These are phyloP conservation scores for Colletotrichum filicis DNA, from an alignment of 2,329 filamentous ascomycete species.

Conservation along the genomic window DNA sequence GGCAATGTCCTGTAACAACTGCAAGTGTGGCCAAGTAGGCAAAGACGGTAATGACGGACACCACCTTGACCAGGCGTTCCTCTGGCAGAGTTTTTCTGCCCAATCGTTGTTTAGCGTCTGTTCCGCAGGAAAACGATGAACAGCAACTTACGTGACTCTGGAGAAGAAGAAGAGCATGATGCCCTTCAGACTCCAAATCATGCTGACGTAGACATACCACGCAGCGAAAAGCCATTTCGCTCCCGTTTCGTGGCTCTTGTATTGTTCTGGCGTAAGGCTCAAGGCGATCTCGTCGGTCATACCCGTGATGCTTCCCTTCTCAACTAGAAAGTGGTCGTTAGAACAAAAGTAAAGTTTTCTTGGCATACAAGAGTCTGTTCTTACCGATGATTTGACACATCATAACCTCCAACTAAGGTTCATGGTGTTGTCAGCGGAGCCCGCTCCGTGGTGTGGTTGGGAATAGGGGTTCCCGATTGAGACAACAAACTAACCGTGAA, in stretches of 20 bases:
- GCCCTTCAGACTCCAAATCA: constrained; percentile 32
- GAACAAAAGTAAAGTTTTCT: not conserved
- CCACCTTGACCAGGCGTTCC: constrained; percentile 27
- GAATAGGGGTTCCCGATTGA: not conserved
- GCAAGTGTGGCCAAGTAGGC: constrained; percentile 24
- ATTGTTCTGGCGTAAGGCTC: constrained; percentile 16
- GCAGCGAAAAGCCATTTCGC: constrained; percentile 32
- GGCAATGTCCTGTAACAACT: constrained; percentile 23
- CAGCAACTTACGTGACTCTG: constrained; percentile 22
- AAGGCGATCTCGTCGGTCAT: constrained; percentile 26
- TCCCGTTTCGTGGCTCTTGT: constrained; percentile 26
- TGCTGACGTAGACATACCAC: constrained; percentile 30
- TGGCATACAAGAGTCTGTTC: too few species aligned
- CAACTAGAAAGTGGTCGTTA: not conserved
- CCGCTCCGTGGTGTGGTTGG: not conserved
- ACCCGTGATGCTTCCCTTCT: constrained; percentile 28
- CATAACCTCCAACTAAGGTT: constrained; percentile 25
- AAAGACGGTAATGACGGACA: constrained; percentile 1
- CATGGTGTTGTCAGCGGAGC: not conserved
- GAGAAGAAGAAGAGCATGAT: constrained; percentile 31
- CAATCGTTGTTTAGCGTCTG: not conserved
- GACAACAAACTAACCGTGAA: constrained; percentile 19
- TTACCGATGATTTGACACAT: constrained; percentile 32
- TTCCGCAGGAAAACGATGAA: too few species aligned
- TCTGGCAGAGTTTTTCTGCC: constrained; percentile 25